Conservation (phyloP, 768 basidiomycete species). For the Calocera viscosa region DNA sequence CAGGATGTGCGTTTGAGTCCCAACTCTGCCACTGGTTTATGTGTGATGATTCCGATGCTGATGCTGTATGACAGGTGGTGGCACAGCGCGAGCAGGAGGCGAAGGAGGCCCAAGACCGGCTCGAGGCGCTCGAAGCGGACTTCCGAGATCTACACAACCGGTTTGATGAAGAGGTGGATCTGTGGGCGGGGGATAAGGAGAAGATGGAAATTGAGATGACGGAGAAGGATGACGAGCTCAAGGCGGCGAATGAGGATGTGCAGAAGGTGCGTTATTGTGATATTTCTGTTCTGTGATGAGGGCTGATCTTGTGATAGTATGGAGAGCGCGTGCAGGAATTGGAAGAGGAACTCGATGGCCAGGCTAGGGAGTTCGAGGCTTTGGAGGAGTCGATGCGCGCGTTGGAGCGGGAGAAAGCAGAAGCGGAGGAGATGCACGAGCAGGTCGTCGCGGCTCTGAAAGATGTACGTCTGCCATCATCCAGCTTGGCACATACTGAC, state of each 20-base stretch:
- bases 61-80: constrained; percentile 19
- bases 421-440: constrained; percentile 50
- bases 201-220: constrained; percentile 69
- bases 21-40: too few species aligned
- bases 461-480: constrained; percentile 40
- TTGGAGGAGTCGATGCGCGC: constrained; percentile 38
- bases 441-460: constrained; percentile 61
- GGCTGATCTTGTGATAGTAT: constrained; percentile 20
- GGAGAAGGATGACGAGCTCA: constrained; percentile 67
- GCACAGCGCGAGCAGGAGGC: constrained; percentile 68
- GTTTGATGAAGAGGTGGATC: constrained; percentile 56
- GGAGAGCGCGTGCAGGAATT: constrained; percentile 66
- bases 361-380: constrained; percentile 40
- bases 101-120: constrained; percentile 56
- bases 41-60: too few species aligned
- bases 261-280: constrained; percentile 40
- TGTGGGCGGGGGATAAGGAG: constrained; percentile 14
- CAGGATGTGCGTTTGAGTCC: constrained; percentile 55
- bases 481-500: neutral
- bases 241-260: constrained; percentile 59
- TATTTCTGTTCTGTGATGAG: neutral
- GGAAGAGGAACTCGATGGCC: constrained; percentile 72
- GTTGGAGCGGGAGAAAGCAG: constrained; percentile 49
- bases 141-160: constrained; percentile 57
- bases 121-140: constrained; percentile 63